Percentiles rank a stretch among this genome's conserved stretches.
Conservation (phyloP, 345 rosid species). For the Corchorus olitorius region DNA sequence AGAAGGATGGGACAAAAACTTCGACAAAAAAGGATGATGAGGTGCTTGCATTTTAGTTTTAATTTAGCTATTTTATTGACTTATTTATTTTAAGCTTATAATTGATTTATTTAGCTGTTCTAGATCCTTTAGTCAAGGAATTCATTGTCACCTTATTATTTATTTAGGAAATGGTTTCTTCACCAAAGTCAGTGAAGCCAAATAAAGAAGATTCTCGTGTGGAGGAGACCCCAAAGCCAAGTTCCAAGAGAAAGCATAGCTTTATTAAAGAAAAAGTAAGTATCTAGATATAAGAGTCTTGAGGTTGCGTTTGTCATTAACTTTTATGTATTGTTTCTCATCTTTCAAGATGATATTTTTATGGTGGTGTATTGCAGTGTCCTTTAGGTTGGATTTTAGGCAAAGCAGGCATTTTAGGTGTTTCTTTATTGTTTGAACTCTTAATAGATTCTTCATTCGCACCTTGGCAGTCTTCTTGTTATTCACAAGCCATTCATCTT, state of each 20-base stretch:
- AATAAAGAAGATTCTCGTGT: constrained; percentile 45
- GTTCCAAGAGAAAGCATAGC: constrained; percentile 60
- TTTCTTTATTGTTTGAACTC: background rate
- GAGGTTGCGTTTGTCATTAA: background rate
- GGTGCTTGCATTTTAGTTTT: constrained; percentile 31
- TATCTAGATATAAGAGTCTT: background rate
- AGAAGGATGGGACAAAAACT: constrained; percentile 42
- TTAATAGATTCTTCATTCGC: background rate
- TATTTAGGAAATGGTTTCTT: constrained; percentile 51
- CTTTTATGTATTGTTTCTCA: background rate
- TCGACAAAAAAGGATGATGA: constrained; percentile 55
- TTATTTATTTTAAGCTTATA: background rate
- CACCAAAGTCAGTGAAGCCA: constrained; percentile 58
- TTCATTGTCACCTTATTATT: background rate
- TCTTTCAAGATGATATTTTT: background rate
- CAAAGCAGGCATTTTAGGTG: background rate
- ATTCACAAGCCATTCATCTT: background rate
- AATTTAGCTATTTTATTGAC: constrained; percentile 13
- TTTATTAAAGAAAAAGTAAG: constrained; percentile 60
- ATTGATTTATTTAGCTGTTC: background rate
- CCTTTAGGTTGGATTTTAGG: background rate
- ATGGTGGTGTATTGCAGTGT: background rate
- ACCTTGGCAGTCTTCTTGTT: background rate
- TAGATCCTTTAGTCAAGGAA: background rate
- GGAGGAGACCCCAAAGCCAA: constrained; percentile 63